A percentile compares a stretch with the other conserved stretches of the same genome.
These are phyloP conservation scores for Pseudopyricularia cyperi DNA, from an alignment of 2,329 filamentous ascomycete genomes.

Conservation along the genomic window DNA sequence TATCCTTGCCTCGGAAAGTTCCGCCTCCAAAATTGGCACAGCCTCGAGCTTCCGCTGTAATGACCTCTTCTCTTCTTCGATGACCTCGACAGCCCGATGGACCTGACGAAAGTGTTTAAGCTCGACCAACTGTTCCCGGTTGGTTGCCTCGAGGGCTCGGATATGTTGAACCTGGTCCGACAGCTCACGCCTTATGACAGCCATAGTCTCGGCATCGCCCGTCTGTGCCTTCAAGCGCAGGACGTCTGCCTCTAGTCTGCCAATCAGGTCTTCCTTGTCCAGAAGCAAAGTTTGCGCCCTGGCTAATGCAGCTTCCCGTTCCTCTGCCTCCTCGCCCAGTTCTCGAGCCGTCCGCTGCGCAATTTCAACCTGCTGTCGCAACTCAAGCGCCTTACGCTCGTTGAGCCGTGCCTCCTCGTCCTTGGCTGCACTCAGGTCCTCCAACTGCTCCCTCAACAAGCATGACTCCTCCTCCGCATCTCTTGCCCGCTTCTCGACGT, in stretches of 20 bases:
- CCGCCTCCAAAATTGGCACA: slow-evolving; percentile 59
- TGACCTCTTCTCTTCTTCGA: slow-evolving; percentile 86
- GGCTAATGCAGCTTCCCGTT: slow-evolving; percentile 42
- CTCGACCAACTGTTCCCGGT: slow-evolving; percentile 66
- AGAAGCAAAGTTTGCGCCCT: slow-evolving; percentile 52
- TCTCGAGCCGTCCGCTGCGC: slow-evolving; percentile 39
- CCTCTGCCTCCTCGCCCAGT: slow-evolving; percentile 42
- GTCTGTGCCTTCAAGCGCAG: slow-evolving; percentile 74
- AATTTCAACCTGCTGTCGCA: slow-evolving; percentile 37
- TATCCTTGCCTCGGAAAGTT: slow-evolving; percentile 66
- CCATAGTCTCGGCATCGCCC: slow-evolving; percentile 74
- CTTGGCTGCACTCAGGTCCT: slow-evolving; percentile 51
- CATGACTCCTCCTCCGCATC: slow-evolving; percentile 63
- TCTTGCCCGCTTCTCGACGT: slow-evolving; percentile 55
- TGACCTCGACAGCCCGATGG: slow-evolving; percentile 79
- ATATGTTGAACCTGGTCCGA: slow-evolving; percentile 90
- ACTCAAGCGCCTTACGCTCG: slow-evolving; percentile 40
- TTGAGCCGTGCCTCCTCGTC: slow-evolving; percentile 56
- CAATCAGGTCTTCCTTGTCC: slow-evolving; percentile 58
- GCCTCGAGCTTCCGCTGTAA: slow-evolving; percentile 66
- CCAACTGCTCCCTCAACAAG: slow-evolving; percentile 64
- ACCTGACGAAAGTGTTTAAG: slow-evolving; percentile 69
- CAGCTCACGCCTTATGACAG: slow-evolving; percentile 75
- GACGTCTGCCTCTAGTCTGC: slow-evolving; percentile 69
- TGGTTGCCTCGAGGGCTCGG: slow-evolving; percentile 65